Conservation (phyloP, 1,284 basidiomycete genomes). For the Schizophyllum amplum region DNA sequence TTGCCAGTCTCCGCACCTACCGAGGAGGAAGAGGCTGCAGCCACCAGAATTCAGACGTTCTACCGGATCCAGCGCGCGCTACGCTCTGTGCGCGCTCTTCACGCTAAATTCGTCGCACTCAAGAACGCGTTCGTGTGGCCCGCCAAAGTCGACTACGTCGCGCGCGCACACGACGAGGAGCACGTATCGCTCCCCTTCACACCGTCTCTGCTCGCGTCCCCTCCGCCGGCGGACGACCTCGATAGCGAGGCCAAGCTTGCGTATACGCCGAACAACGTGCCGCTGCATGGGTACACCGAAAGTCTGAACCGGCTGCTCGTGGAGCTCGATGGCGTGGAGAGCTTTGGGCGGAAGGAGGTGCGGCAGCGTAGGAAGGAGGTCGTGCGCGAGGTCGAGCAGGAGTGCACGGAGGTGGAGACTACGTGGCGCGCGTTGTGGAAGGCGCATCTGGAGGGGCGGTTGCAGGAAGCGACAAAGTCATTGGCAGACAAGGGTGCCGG, state of each 20-base stretch:
- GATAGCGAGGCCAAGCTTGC: slow-evolving; percentile 25
- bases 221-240: slow-evolving; percentile 2
- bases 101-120: slow-evolving; percentile 23
- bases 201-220: neutral
- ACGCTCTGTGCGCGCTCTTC: slow-evolving; percentile 21
- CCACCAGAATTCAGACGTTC: slow-evolving; percentile 28
- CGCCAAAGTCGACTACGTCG: slow-evolving; percentile 26
- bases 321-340: slow-evolving; percentile 59
- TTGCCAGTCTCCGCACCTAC: no score
- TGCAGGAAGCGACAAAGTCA: neutral
- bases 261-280: slow-evolving; percentile 42
- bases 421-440: slow-evolving; percentile 28
- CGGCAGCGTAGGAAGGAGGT: slow-evolving; percentile 49
- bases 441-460: slow-evolving; percentile 12
- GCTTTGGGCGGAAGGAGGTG: slow-evolving; percentile 49
- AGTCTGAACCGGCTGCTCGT: slow-evolving; percentile 52
- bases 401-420: slow-evolving; percentile 29
- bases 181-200: slow-evolving; percentile 20
- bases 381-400: slow-evolving; percentile 55
- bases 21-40: slow-evolving; percentile 26
- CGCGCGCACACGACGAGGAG: slow-evolving; percentile 19
- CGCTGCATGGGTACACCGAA: slow-evolving; percentile 39
- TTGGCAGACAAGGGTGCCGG: no score
- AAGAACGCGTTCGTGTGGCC: slow-evolving; percentile 27
- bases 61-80: slow-evolving; percentile 29